These are phyloP conservation scores for Trypanosoma caninum DNA, from an alignment of 208 protist species.

Conservation along the genomic window DNA sequence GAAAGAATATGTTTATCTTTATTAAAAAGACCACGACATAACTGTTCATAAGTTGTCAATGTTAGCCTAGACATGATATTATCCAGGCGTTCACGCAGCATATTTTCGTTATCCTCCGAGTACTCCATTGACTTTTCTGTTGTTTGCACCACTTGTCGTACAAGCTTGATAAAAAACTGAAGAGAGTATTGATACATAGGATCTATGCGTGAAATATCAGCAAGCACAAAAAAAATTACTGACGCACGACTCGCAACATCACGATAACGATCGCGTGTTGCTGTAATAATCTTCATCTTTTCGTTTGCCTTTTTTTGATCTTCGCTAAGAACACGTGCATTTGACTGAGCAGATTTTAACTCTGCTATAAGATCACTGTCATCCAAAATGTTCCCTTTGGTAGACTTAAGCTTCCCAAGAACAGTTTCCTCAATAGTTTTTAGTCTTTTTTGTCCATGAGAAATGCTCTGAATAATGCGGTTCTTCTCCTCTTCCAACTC, in stretches of 20 bases:
- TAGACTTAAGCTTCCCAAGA: conserved; percentile 83
- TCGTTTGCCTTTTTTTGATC: conserved; percentile 88
- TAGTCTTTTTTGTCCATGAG: conserved; percentile 91
- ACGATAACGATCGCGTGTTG: conserved; percentile 85
- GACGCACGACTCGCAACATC: conserved; percentile 88
- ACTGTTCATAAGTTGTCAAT: conserved; percentile 91
- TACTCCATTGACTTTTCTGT: conserved; percentile 55
- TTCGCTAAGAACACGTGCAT: conserved; percentile 80
- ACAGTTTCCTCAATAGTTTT: conserved; percentile 93
- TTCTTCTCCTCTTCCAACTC: conserved; percentile 95
- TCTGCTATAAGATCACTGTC: conserved; percentile 93
- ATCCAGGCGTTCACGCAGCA: conserved; percentile 75
- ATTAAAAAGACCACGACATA: conserved; percentile 98
- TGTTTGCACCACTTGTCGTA: conserved; percentile 82
- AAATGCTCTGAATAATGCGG: conserved; percentile 89
- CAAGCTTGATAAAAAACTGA: conserved; percentile 96
- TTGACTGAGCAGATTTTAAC: conserved; percentile 92
- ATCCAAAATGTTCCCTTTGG: conserved; percentile 94
- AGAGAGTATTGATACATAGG: conserved; percentile 99
- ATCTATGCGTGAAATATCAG: conserved; percentile 93
- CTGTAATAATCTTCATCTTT: conserved; percentile 93
- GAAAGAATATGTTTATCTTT: conserved; percentile 96
- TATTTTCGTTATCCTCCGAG: conserved; percentile 40
- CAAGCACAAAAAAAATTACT: conserved; percentile 95
- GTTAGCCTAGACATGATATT: conserved; percentile 88